Conservation (phyloP, 495 filamentous ascomycete species). For the Aspergillus cavernicola region DNA sequence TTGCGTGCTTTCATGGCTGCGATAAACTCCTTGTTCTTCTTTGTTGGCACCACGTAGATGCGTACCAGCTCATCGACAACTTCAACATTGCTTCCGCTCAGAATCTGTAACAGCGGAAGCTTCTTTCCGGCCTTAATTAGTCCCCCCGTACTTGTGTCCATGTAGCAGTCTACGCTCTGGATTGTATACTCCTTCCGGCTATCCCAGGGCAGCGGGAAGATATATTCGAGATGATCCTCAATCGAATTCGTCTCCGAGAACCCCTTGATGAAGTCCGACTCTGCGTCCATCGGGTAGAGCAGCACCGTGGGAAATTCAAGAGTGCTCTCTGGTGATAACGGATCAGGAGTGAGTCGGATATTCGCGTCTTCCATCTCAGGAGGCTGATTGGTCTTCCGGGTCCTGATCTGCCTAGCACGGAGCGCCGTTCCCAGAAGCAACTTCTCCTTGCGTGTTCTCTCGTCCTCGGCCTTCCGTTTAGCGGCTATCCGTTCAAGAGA, state of each 20-base stretch:
- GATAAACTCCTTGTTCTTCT: slow-evolving; percentile 67
- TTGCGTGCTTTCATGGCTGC: slow-evolving; percentile 75
- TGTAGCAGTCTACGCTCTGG: slow-evolving; percentile 75
- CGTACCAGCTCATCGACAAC: slow-evolving; percentile 81
- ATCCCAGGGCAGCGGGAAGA: slow-evolving; percentile 87
- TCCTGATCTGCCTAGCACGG: slow-evolving; percentile 66
- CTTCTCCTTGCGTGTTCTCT: slow-evolving; percentile 52
- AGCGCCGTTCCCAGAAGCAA: slow-evolving; percentile 65
- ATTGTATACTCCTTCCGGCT: slow-evolving; percentile 58
- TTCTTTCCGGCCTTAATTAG: slow-evolving; percentile 89
- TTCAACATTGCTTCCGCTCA: slow-evolving; percentile 75
- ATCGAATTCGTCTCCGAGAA: slow-evolving; percentile 71
- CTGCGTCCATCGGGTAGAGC: slow-evolving; percentile 73
- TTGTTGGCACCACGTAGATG: slow-evolving; percentile 73
- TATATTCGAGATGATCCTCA: slow-evolving; percentile 69
- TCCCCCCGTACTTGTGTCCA: slow-evolving; percentile 77
- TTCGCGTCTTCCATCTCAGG: slow-evolving; percentile 81
- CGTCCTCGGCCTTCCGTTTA: slow-evolving; percentile 44
- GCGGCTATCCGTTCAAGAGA: slow-evolving; percentile 34
- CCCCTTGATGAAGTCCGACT: slow-evolving; percentile 86
- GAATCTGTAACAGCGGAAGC: slow-evolving; percentile 65
- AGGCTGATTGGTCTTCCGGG: slow-evolving; percentile 60
- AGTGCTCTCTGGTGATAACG: slow-evolving; percentile 63
- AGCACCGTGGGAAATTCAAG: slow-evolving; percentile 76
- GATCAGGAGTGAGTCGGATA: slow-evolving; percentile 65